Evolutionary conservation across 2,329 filamentous ascomycete species (phyloP), one percentile per base, ranked within the genome.

Genomic region (Akanthomyces lecanii): DNA sequence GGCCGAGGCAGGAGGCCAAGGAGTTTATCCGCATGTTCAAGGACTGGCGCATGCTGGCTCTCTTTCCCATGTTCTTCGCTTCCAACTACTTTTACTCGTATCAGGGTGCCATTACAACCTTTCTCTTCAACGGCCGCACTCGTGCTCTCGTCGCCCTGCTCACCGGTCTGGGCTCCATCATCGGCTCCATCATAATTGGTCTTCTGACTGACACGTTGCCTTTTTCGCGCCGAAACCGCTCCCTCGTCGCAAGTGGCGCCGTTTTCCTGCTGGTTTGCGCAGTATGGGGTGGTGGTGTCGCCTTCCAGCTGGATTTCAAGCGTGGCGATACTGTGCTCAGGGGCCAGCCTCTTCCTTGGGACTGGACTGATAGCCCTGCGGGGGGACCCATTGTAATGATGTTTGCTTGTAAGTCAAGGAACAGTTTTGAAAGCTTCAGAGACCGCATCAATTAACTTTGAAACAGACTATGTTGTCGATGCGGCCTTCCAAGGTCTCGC

Each of bases 51-150:
- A 62, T 56, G 51, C 51, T 56, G 30, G 60, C 52, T 8, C 44
- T 56, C 2, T 51, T 56, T 23, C 52, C 60, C 52, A 62, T 62
- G 60, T 64, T 36, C n/a, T 82, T 89, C 72, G 83, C 87, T 48
- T 89, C 86, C 71, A 92, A 92, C 74, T 91, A 88, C 86, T 92
- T 92, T 76, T 89, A 90, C 75, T 85, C 85, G 59, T 92, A 92
- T 72, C 89, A 92, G 68, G 90, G 90, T 70, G 82, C 81, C 64
- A 81, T 91, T 75, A 91, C 91, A 70, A 77, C 79, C 28, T 82
- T 84, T 53, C 83, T 85, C 66, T 92, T 91, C 79, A 86, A 88
- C 72, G 85, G 86, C 59, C 86, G 89, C 67, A 91, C 89, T 12
- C 83, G 87, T 38, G 82, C 89, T 18, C 80, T 92, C 63, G 90